Percentiles rank a stretch among this genome's conserved stretches.
Conservation (phyloP, 129 eudicot species). For the Kitagawia praeruptora region DNA sequence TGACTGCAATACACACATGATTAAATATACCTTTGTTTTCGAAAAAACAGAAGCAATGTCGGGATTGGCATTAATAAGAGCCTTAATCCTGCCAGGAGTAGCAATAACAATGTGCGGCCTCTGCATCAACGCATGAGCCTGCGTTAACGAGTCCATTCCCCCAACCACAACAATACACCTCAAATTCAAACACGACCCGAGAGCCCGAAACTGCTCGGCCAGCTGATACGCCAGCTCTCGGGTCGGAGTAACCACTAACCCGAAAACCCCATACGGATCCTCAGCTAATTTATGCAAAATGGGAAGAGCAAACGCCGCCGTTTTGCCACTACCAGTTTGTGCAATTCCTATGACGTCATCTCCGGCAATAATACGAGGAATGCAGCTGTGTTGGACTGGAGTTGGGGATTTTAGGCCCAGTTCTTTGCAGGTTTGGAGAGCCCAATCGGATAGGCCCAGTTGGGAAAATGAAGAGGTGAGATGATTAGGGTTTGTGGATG, state of each 20-base stretch:
- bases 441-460: conserved; percentile 76
- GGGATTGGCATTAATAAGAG: conserved; percentile 61
- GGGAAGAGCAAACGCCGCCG: conserved; percentile 87
- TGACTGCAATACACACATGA: too few relatives aligned
- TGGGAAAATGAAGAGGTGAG: conserved; percentile 36
- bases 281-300: conserved; percentile 58
- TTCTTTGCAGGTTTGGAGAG: conserved; percentile 61
- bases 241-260: conserved; percentile 75
- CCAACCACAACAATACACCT: conserved; percentile 66
- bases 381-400: conserved; percentile 77
- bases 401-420: conserved; percentile 71
- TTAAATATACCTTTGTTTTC: conserved; percentile 44
- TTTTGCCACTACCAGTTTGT: conserved; percentile 80
- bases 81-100: conserved; percentile 85
- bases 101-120: conserved; percentile 81
- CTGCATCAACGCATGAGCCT: conserved; percentile 48
- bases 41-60: conserved; percentile 71
- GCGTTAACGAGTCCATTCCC: conserved; percentile 75
- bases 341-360: conserved; percentile 73
- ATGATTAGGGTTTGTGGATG: conserved; percentile 23
- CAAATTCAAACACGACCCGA: conserved; percentile 64
- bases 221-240: conserved; percentile 86
- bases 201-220: conserved; percentile 88
- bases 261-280: conserved; percentile 75
- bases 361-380: conserved; percentile 63